These are phyloP conservation scores for Schwanniomyces etchellsii DNA, from an alignment of 1,139 yeast genomes.

Conservation along the genomic window DNA sequence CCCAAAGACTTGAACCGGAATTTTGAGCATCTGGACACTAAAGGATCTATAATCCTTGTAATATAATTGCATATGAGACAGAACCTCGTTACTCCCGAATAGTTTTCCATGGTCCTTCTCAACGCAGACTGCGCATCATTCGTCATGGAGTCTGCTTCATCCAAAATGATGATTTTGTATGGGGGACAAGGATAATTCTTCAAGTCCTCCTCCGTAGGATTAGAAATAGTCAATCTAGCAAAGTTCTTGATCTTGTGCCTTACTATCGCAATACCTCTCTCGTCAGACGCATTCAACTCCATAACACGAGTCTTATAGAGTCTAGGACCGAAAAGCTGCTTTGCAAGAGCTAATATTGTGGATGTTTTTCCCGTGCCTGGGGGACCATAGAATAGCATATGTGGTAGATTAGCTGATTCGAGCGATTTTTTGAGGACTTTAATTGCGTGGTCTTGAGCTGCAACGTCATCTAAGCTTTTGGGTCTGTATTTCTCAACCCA, in stretches of 20 bases:
- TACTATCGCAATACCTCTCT: constrained; percentile 91
- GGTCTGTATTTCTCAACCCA: constrained; percentile 89
- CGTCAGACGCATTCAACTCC: constrained; percentile 94
- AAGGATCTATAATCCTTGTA: constrained; percentile 91
- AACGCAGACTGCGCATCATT: constrained; percentile 94
- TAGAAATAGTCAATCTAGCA: constrained; percentile 82
- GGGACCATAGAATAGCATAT: constrained; percentile 94
- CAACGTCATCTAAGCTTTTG: constrained; percentile 71
- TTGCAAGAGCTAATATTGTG: constrained; percentile 82
- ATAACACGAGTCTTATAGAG: constrained; percentile 72
- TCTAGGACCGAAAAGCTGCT: constrained; percentile 69
- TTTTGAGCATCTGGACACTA: constrained; percentile 94
- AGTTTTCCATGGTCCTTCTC: constrained; percentile 94
- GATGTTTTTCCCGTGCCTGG: constrained; percentile 98
- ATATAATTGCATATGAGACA: constrained; percentile 94
- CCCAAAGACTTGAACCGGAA: constrained; percentile 83
- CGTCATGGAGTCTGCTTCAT: constrained; percentile 99
- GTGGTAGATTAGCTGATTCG: constrained; percentile 81
- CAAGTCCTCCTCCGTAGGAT: constrained; percentile 63
- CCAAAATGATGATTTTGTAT: constrained; percentile 77
- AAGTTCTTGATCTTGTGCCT: constrained; percentile 89
- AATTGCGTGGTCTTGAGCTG: constrained; percentile 90
- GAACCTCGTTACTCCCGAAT: constrained; percentile 85
- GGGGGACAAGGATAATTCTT: constrained; percentile 90
- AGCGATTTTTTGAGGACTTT: constrained; percentile 77